Conservation (phyloP, 371 early-diverging fungal species). For the Gilbertella persicaria region DNA sequence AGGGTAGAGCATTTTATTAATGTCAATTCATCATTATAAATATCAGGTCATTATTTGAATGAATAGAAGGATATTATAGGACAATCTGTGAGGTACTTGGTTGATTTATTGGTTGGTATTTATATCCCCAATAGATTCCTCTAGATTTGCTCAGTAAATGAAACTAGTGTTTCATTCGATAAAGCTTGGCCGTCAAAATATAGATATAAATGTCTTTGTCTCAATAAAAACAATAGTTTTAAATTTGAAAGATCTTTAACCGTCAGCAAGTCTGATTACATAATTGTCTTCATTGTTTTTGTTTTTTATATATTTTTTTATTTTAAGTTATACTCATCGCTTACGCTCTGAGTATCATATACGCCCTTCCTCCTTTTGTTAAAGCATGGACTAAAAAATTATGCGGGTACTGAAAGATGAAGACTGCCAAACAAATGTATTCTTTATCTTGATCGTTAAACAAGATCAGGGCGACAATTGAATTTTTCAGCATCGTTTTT, state of each 20-base stretch:
- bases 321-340: slow-evolving; percentile 3
- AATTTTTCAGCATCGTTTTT: slow-evolving; percentile 6
- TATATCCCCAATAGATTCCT: background rate
- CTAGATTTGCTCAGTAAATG: slow-evolving; percentile 3
- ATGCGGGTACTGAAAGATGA: slow-evolving; percentile 7
- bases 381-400: slow-evolving; percentile 7
- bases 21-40: background rate
- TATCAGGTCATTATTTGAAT: background rate
- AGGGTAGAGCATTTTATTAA: background rate
- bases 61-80: background rate
- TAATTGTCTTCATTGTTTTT: slow-evolving; percentile 5
- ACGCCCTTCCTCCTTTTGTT: slow-evolving; percentile 7
- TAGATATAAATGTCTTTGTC: background rate
- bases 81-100: background rate
- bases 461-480: slow-evolving; percentile 5
- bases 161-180: slow-evolving; percentile 2
- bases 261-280: slow-evolving; percentile 10
- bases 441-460: slow-evolving; percentile 8
- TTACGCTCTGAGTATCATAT: slow-evolving; percentile 4
- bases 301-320: slow-evolving; percentile 1
- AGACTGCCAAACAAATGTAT: slow-evolving; percentile 6
- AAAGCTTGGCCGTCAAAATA: background rate
- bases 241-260: slow-evolving; percentile 4
- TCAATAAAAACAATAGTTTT: slow-evolving; percentile 7
- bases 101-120: background rate